phyloP scores from a whole-genome alignment of 1,284 basidiomycete genomes.

The Tilletia setariae region DNA sequence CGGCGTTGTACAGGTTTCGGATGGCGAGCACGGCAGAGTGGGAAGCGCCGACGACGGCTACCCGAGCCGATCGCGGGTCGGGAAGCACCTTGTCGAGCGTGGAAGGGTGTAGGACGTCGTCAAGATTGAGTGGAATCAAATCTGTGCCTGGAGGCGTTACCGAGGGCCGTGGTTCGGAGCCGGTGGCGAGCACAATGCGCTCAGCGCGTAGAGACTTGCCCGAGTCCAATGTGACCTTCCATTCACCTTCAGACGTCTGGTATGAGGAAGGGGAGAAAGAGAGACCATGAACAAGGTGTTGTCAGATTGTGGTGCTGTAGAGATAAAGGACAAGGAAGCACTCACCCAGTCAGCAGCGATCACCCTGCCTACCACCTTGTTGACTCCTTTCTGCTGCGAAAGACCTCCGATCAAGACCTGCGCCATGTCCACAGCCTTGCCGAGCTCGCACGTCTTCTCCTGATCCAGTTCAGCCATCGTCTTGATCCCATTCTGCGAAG shows the following conservation, averaged over 20 bases:
- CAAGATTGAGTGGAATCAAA: background rate
- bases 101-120: conserved; percentile 9
- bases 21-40: conserved; percentile 23
- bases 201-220: background rate
- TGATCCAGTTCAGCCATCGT: conserved; percentile 1
- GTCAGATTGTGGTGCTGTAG: background rate
- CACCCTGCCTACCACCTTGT: background rate
- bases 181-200: conserved; percentile 4
- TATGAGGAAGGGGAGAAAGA: background rate
- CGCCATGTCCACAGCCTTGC: background rate
- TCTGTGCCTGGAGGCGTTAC: background rate
- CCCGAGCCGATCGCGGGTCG: conserved; percentile 6
- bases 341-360: conserved; percentile 10
- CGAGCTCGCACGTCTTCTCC: conserved; percentile 7
- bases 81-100: conserved; percentile 1
- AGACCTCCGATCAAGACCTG: background rate
- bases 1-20: conserved; percentile 18
- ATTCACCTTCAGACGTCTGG: background rate
- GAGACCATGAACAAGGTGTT: background rate
- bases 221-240: background rate
- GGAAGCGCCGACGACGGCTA: conserved; percentile 20
- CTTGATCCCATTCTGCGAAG: background rate
- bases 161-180: background rate
- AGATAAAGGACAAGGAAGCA: background rate
- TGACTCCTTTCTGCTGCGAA: background rate